phyloP scores from a whole-genome alignment of 805 yeast genomes.

The Metschnikowia arizonensis region DNA sequence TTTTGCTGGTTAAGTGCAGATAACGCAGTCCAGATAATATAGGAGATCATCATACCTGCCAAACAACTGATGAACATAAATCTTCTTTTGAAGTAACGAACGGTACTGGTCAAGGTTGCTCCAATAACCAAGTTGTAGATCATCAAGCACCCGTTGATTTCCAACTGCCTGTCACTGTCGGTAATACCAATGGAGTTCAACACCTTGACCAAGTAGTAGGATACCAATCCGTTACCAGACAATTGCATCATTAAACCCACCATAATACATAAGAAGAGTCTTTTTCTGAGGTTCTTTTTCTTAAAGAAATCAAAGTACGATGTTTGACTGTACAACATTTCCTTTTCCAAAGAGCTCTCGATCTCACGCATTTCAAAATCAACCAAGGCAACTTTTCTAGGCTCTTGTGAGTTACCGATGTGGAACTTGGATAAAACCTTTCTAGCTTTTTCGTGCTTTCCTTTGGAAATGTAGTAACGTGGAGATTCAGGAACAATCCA shows the following conservation, averaged over 20 bases:
- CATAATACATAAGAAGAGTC: conserved; percentile 33
- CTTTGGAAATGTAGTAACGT: conserved; percentile 40
- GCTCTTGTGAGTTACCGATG: conserved; percentile 35
- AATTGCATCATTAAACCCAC: conserved; percentile 40
- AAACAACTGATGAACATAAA: conserved; percentile 32
- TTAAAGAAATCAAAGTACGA: conserved; percentile 37
- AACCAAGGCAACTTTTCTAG: conserved; percentile 17
- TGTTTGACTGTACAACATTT: conserved; percentile 30
- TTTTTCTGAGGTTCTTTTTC: conserved; percentile 38
- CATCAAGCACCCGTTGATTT: conserved; percentile 45
- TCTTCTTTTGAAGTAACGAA: conserved; percentile 33
- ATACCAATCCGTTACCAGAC: conserved; percentile 51
- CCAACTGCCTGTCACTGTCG: conserved; percentile 34
- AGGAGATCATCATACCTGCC: conserved; percentile 34
- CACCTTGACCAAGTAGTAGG: conserved; percentile 49
- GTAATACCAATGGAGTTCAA: conserved; percentile 52
- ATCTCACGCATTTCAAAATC: conserved; percentile 25
- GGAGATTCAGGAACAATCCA: conserved; percentile 46
- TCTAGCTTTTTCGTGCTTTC: conserved; percentile 42
- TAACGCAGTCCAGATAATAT: conserved; percentile 39
- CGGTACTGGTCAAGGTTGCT: conserved; percentile 19
- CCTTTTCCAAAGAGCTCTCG: conserved; percentile 32
- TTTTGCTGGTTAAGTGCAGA: conserved; percentile 46
- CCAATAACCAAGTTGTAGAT: conserved; percentile 32
- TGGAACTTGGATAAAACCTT: conserved; percentile 37